Conservation (phyloP, 331 rosid species). For the Phaseolus coccineus region DNA sequence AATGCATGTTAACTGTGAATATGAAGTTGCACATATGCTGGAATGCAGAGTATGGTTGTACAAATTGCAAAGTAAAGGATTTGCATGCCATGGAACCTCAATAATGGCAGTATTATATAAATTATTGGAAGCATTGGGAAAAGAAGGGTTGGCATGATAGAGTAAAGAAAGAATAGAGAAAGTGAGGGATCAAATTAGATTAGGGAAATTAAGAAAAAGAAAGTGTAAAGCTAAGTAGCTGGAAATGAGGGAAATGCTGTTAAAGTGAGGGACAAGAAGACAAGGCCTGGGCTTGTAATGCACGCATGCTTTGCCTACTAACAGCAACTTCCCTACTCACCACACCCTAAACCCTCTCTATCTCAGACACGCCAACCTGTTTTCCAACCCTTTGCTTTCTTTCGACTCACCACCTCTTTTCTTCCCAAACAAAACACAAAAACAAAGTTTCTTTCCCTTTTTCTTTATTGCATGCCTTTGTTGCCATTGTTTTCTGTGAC, state of each 20-base stretch:
- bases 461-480: slow-evolving; percentile 24
- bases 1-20: neutral
- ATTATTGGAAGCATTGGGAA: neutral
- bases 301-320: slow-evolving; percentile 68
- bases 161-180: neutral
- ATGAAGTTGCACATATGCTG: neutral
- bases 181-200: neutral
- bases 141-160: neutral
- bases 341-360: slow-evolving; percentile 4
- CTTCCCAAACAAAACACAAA: slow-evolving; percentile 31
- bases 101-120: neutral
- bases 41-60: neutral
- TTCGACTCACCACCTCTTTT: slow-evolving; percentile 16
- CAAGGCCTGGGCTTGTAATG: slow-evolving; percentile 59
- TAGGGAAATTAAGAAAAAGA: slow-evolving; percentile 9
- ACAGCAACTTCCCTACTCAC: slow-evolving; percentile 45
- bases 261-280: slow-evolving; percentile 69
- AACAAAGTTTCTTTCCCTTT: slow-evolving; percentile 16
- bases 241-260: slow-evolving; percentile 66
- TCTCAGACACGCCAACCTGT: slow-evolving; percentile 8
- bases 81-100: neutral
- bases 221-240: slow-evolving; percentile 37
- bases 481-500: slow-evolving; percentile 44
- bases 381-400: slow-evolving; percentile 26
- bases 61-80: neutral